Base-by-base conservation (phyloP, 805 yeast genomes). In the Ogataea methanolica region DNA sequence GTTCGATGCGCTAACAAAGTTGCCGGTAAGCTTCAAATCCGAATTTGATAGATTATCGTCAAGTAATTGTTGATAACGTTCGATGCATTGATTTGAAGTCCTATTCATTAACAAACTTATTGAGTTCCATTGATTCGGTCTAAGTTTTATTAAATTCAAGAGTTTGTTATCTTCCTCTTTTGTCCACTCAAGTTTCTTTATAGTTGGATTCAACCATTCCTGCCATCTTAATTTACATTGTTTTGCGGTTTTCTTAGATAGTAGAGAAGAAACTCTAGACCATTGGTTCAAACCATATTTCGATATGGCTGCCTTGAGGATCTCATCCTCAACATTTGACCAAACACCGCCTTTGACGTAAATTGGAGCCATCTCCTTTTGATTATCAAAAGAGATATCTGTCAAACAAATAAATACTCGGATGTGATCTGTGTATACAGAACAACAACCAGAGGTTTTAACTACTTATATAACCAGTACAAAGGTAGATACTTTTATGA, bases 71-170 rank as follows among this genome's bases (percentile, higher is more conserved):
- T 88, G 95, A 61, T 89, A 92, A 47, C 97, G 70, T 54, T 89
- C 96, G 9, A 88, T 79, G 65, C 96, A 88, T 49, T 85, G 86
- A 14, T 88, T 82, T 0, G 96, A 92, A 0, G 97, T 88, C 49
- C 97, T 71, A 0, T 91, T 90, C 63, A 91, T 70, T 9, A 83
- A 64, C 6, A 87, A 79, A 1, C 96, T 85, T n/a, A 94, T 87
- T 1, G 94, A 81, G 41, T 96, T 77, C 99, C 99, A 92, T 67
- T 91, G 97, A 52, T 91, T 89, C 1, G 98, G 97, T 55, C 91
- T 68, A 33, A 82, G 65, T 55, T 79, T 77, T 0, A 87, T 90
- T 49, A 89, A 58, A 33, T 77, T 74, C 47, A 90, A 63, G 41
- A 92, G 70, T 59, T 78, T 77, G 40, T 78, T 82, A 63, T 92